These are phyloP conservation scores for Platanthera zijinensis DNA, from an alignment of 106 monocot genomes.

Conservation along the genomic window DNA sequence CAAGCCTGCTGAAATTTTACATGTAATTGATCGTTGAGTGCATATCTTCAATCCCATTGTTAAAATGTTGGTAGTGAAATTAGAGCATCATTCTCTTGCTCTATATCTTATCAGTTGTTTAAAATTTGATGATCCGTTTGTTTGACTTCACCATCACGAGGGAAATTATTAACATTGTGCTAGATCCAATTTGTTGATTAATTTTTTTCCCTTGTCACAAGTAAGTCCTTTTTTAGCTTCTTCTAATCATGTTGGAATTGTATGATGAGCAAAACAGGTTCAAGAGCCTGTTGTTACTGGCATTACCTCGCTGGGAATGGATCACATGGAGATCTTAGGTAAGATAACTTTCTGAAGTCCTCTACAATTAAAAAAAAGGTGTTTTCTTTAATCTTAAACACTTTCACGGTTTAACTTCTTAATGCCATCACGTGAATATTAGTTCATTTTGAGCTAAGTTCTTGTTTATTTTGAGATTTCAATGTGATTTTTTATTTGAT, in stretches of 20 bases:
- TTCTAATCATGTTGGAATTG: conserved; percentile 4
- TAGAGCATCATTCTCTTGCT: background rate
- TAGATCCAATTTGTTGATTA: background rate
- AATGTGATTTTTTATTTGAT: background rate
- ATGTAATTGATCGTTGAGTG: background rate
- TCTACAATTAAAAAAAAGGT: background rate
- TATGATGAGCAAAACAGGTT: conserved; percentile 27
- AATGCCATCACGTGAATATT: background rate
- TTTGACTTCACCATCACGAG: background rate
- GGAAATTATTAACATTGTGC: background rate
- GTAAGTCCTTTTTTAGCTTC: background rate
- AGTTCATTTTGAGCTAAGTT: background rate
- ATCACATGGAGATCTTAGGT: conserved; percentile 81
- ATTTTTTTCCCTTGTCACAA: background rate
- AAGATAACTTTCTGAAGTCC: background rate
- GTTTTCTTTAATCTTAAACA: background rate
- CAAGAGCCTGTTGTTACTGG: conserved; percentile 71
- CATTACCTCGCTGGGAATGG: conserved; percentile 59
- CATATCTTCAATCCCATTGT: background rate
- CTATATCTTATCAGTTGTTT: background rate
- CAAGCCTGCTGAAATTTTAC: background rate
- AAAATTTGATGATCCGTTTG: background rate
- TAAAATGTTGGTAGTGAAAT: background rate
- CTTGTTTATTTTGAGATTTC: background rate
- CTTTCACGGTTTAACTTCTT: background rate